Conservation (phyloP, 2,329 filamentous ascomycete genomes). For the Aspergillus neoniger region DNA sequence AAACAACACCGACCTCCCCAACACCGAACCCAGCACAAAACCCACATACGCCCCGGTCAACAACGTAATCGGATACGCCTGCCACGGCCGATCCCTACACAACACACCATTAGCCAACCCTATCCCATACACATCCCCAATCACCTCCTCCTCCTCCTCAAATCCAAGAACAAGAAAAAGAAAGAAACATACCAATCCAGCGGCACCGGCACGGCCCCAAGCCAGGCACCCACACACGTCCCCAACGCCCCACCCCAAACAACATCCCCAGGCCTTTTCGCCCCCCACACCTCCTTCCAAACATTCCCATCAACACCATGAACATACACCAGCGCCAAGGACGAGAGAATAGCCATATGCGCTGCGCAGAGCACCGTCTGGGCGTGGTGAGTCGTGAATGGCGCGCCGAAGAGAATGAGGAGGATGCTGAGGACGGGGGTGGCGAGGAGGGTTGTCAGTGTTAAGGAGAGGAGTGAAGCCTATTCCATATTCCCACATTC, state of each 20-base stretch:
- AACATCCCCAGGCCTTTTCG: conserved; percentile 75
- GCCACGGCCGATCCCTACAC: conserved; percentile 86
- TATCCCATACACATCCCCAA: background rate
- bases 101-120: background rate
- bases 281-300: conserved; percentile 70
- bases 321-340: conserved; percentile 80
- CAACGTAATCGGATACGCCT: conserved; percentile 95
- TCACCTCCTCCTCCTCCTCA: too few relatives aligned
- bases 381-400: conserved; percentile 74
- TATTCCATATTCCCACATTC: too few relatives aligned
- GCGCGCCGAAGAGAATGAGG: conserved; percentile 88
- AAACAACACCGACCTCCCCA: conserved; percentile 25
- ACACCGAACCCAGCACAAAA: conserved; percentile 51
- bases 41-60: conserved; percentile 80
- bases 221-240: conserved; percentile 78
- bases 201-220: conserved; percentile 92
- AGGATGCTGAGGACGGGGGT: conserved; percentile 60
- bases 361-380: conserved; percentile 80
- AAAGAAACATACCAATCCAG: conserved; percentile 71
- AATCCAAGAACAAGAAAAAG: background rate
- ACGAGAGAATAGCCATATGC: conserved; percentile 76
- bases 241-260: conserved; percentile 82
- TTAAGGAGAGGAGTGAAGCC: conserved; percentile 67
- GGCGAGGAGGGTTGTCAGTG: conserved; percentile 53
- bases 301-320: conserved; percentile 73